These are phyloP conservation scores for Stachybotrys chlorohalonatus DNA, from an alignment of 2,329 filamentous ascomycete species.

Conservation along the genomic window DNA sequence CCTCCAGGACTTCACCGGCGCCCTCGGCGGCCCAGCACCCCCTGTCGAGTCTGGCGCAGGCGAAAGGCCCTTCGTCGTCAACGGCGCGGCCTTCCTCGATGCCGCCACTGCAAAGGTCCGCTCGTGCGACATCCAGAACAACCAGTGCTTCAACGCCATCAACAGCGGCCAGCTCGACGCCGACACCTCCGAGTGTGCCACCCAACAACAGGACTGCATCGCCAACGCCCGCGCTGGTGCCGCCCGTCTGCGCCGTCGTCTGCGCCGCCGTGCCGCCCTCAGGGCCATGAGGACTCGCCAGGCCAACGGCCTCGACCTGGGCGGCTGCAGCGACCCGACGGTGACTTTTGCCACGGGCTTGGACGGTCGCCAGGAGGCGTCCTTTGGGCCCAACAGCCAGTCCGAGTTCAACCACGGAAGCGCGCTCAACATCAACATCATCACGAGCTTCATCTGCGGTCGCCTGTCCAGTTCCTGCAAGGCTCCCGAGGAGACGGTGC, in stretches of 20 bases:
- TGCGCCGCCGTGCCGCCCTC: not conserved
- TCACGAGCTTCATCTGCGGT: constrained; percentile 37
- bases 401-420: constrained; percentile 43
- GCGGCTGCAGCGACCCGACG: constrained; percentile 35
- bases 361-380: constrained; percentile 35
- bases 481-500: constrained; percentile 8
- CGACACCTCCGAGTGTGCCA: constrained; percentile 28
- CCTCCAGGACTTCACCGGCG: constrained; percentile 36
- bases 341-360: constrained; percentile 39
- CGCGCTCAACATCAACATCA: constrained; percentile 27
- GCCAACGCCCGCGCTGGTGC: constrained; percentile 5
- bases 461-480: constrained; percentile 24
- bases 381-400: constrained; percentile 28
- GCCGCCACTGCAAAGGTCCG: constrained; percentile 34
- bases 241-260: not conserved
- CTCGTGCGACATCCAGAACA: constrained; percentile 41
- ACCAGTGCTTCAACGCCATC: constrained; percentile 37
- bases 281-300: not conserved
- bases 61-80: constrained; percentile 40
- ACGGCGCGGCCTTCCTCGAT: constrained; percentile 44
- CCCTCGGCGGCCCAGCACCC: constrained; percentile 30
- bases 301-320: constrained; percentile 17
- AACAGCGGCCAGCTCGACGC: constrained; percentile 28
- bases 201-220: constrained; percentile 30
- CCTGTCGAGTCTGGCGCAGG: constrained; percentile 27